Evolutionary conservation across 192 early-diverging fungal species (phyloP), one percentile per base, ranked within the genome.

Genomic region (Powellomyces hirtus): DNA sequence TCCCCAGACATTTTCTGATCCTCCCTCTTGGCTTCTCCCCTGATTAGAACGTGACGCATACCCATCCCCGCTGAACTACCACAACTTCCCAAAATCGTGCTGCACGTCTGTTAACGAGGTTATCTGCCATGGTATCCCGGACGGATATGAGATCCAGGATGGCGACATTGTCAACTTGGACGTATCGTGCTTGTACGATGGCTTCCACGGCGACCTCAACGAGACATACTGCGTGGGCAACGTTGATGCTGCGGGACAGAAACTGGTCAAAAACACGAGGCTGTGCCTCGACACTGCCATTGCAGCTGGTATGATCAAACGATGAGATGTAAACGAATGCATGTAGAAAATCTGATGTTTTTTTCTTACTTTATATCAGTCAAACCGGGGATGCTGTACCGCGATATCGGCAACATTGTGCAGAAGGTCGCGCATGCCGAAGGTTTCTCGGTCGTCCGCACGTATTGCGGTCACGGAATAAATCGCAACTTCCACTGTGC

Each of bases 161-260:
- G 97, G 97, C 36, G 97, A 99, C 76, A 94, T 99, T 64, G 60
- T 94, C 67, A 99, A 99, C 75, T 75, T 99, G 49, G 97, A 99
- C 77, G 87, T 99, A 26, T 85, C 86, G 33, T 75, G 91, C 49
- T 96, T 89, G 79, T 79, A 92, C 62, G 89, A 94, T 74, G 97
- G 94, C 4, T 94, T 92, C 85, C 96, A 99, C 68, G 76, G 87
- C n/a, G 97, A 99, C 75, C 64, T 95, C 56, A 97, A 97, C 73
- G 93, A 91, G 72, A 99, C 95, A 2, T 93, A 91, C 59, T 80
- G 88, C 26, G 92, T 98, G 24, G 97, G 96, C 35, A 90, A 88
- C 33, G 94, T 97, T 4, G 93, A 97, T 74, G 82, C 81, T 1
- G 71, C 70, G 31, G 90, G 89, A 24, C 74, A 73, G 24, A 84